Evolutionary conservation across 176 grass and related monocot species (phyloP), one percentile per base, ranked within the genome.

Genomic region (Tillandsia fasciculata): DNA sequence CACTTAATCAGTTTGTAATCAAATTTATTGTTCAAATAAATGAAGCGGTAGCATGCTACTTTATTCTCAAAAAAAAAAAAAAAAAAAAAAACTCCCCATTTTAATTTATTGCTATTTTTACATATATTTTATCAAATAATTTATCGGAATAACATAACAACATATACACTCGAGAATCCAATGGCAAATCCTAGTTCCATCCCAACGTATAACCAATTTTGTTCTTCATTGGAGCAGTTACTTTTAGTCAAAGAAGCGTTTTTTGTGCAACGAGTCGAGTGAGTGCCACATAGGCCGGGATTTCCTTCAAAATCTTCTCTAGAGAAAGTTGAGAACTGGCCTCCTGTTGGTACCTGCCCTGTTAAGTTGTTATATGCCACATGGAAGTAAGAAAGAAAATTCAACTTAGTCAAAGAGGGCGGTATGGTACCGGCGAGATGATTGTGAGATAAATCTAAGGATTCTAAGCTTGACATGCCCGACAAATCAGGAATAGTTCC

Each of bases 401-500:
- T 99, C 2, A 99, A 75, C 53, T 80, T 85, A 0, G 72, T 84
- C 9, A 99, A 69, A 82, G 89, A 93, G 7, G 8, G 51, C 1
- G 94, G 94, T 82, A 99, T 99, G 24, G 42, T 78, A 74, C 94
- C 94, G n/a, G n/a, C 80, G 63, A 99, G 84, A 87, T 80, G 17
- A 79, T 99, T 99, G 64, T 84, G 89, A 5, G 84, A 83, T 64
- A 99, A 80, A 85, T 82, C 66, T 61, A 99, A 54, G 17, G 63
- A 2, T 50, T 90, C 89, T 57, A 99, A 86, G 72, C 71, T 90
- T 13, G 82, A 80, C 94, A 99, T 93, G 64, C 70, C 81, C 12
- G 94, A 87, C 17, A 99, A 76, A 0, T 86, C 67, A 5, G 94
- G 94, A 81, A 99, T 92, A 24, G 12, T 64, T 28, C 94, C 94